phyloP scores from a whole-genome alignment of 2,329 filamentous ascomycete species.

The Bipolaris victoriae region DNA sequence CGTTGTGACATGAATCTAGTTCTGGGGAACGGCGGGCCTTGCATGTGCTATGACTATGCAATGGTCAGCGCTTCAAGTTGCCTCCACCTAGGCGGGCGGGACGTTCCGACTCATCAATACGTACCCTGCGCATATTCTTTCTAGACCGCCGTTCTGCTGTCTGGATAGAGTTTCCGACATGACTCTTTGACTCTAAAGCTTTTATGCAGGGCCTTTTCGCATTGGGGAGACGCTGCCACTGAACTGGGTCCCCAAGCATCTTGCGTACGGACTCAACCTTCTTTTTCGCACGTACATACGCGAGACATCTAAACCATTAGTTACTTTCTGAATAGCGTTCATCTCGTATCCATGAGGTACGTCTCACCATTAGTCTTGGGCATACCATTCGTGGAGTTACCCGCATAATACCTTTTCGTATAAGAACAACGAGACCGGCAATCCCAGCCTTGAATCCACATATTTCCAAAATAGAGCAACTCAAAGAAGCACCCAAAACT shows the following conservation, averaged over 20 bases:
- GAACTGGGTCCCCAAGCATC: neutral
- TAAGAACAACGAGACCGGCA: neutral
- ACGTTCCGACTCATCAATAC: neutral
- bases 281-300: neutral
- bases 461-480: neutral
- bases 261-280: neutral
- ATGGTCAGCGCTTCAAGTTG: neutral
- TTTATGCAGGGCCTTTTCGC: neutral
- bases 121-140: neutral
- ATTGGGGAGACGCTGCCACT: neutral
- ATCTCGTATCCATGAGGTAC: neutral
- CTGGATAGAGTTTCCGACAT: neutral
- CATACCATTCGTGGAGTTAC: neutral
- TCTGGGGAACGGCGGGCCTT: neutral
- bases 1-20: neutral
- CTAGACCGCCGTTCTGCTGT: neutral
- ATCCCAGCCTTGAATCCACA: neutral
- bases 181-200: neutral
- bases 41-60: neutral
- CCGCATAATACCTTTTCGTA: neutral
- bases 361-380: neutral
- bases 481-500: neutral
- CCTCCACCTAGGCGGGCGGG: neutral
- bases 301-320: neutral
- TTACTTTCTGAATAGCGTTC: neutral